Evolutionary conservation across 192 early-diverging fungal species (phyloP).

Genomic region (Entomortierella beljakovae): DNA sequence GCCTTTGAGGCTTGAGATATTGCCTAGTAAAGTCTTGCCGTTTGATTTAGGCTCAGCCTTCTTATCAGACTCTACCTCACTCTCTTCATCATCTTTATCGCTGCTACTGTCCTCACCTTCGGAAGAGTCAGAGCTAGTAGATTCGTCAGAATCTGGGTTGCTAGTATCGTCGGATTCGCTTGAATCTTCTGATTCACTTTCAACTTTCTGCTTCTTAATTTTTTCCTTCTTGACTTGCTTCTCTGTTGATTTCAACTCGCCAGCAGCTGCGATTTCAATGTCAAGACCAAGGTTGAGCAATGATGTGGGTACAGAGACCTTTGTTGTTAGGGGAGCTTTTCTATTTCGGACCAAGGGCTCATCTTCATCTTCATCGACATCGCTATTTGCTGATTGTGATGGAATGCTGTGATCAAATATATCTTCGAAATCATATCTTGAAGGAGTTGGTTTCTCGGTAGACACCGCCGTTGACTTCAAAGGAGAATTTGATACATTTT

Average conservation of each 20-base stretch:
- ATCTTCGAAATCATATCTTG: neutral
- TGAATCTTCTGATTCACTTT: neutral
- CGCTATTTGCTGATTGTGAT: neutral
- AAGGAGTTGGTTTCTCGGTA: neutral
- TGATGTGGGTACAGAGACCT: neutral
- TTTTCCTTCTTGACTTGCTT: neutral
- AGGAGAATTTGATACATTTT: neutral
- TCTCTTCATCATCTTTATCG: neutral
- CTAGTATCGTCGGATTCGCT: neutral
- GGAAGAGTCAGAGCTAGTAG: neutral
- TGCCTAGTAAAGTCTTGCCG: neutral
- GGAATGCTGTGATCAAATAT: neutral
- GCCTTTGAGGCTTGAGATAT: neutral
- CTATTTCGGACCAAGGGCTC: neutral
- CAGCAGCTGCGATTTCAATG: neutral
- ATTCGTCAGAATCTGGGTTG: neutral
- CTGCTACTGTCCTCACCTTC: too few relatives aligned
- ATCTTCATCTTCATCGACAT: neutral
- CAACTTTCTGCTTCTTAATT: neutral
- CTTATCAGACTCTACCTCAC: neutral
- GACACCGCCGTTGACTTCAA: neutral
- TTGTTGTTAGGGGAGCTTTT: neutral
- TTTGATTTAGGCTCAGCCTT: neutral
- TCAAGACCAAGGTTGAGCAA: neutral
- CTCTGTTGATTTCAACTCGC: neutral